These are phyloP conservation scores for Linum trigynum DNA, from an alignment of 345 rosid genomes.

Conservation along the genomic window DNA sequence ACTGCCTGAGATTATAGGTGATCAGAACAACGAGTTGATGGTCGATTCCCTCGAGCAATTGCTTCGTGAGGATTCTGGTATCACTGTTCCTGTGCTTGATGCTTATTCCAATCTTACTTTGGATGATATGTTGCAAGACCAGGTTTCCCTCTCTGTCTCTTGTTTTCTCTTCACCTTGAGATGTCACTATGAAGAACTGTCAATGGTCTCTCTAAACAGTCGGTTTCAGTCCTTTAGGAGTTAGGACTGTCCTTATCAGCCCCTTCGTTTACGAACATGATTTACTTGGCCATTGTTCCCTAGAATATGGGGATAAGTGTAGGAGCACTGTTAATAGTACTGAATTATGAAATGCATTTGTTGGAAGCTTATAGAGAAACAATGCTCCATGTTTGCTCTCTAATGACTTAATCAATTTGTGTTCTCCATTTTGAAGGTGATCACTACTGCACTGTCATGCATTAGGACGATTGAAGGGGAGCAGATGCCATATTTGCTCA, in stretches of 20 bases:
- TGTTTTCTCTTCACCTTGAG: background rate
- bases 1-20: conserved; percentile 74
- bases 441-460: conserved; percentile 63
- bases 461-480: conserved; percentile 62
- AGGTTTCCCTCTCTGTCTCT: conserved; percentile 30
- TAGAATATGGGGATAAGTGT: too few relatives aligned
- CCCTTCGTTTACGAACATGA: too few relatives aligned
- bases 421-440: conserved; percentile 33
- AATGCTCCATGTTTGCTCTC: background rate
- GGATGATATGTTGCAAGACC: conserved; percentile 62
- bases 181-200: background rate
- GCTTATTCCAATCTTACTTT: conserved; percentile 62
- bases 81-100: conserved; percentile 65
- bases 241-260: too few relatives aligned
- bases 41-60: conserved; percentile 60
- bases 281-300: too few relatives aligned
- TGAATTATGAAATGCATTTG: background rate
- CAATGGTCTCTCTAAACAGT: too few relatives aligned
- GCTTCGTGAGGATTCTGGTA: conserved; percentile 67
- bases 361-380: background rate
- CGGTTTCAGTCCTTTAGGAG: too few relatives aligned
- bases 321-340: too few relatives aligned
- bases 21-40: conserved; percentile 39
- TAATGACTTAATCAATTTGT: background rate
- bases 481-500: conserved; percentile 63